Conservation (phyloP, 306 rosid species). For the Pueraria montana region DNA sequence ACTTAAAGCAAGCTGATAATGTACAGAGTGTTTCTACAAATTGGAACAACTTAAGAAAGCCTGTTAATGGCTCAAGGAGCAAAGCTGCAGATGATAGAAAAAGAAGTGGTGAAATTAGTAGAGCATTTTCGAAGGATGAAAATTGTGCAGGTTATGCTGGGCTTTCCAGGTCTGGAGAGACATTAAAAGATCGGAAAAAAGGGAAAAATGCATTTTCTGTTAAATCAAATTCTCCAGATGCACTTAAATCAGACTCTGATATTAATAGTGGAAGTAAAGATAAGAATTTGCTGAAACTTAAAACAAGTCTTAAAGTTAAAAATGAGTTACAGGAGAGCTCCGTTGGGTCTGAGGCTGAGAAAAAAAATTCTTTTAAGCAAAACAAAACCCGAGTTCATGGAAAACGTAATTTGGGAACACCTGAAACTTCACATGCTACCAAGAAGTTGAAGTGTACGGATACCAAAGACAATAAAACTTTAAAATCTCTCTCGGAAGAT, state of each 20-base stretch:
- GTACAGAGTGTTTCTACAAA: conserved; percentile 49
- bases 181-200: conserved; percentile 57
- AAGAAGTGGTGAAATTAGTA: conserved; percentile 50
- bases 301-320: conserved; percentile 53
- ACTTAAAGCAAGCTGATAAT: conserved; percentile 51
- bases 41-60: conserved; percentile 61
- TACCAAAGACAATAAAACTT: conserved; percentile 50
- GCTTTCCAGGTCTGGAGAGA: conserved; percentile 55
- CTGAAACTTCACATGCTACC: conserved; percentile 58
- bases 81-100: conserved; percentile 55
- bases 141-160: conserved; percentile 45
- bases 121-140: conserved; percentile 53
- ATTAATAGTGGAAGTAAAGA: conserved; percentile 56
- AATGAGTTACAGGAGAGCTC: conserved; percentile 48
- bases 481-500: conserved; percentile 53
- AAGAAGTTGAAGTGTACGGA: conserved; percentile 66
- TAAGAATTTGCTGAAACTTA: conserved; percentile 56
- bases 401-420: conserved; percentile 58
- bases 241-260: conserved; percentile 55
- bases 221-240: conserved; percentile 51
- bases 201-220: conserved; percentile 54
- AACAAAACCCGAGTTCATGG: conserved; percentile 59
- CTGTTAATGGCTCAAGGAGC: conserved; percentile 55
- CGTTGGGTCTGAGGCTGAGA: conserved; percentile 50
- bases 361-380: conserved; percentile 50